Percentiles rank a stretch among this genome's conserved stretches.
These are phyloP conservation scores for Saccharata proteae DNA, from an alignment of 2,329 filamentous ascomycete genomes.

Conservation along the genomic window DNA sequence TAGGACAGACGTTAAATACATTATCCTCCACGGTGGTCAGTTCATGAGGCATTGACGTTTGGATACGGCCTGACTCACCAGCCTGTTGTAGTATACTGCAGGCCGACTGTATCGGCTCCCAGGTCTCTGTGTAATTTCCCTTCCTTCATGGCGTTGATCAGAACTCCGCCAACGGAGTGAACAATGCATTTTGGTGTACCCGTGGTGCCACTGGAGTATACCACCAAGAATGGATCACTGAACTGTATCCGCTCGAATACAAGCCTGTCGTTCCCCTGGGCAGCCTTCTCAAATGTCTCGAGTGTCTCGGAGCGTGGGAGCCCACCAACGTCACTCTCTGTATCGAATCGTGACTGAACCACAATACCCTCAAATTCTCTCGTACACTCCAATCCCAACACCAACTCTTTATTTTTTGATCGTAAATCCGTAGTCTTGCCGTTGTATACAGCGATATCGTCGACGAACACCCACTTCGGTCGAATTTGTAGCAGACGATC, in stretches of 20 bases:
- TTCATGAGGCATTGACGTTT: not conserved
- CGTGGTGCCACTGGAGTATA: constrained; percentile 70
- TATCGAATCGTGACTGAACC: no score
- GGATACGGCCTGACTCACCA: not conserved
- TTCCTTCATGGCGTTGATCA: constrained; percentile 53
- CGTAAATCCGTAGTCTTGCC: no score
- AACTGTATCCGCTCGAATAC: constrained; percentile 53
- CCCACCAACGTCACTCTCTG: no score
- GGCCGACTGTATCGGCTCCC: constrained; percentile 27
- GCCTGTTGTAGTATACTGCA: constrained; percentile 48
- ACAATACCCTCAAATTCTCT: constrained; percentile 51
- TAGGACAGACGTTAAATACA: constrained; percentile 58
- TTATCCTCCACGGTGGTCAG: constrained; percentile 63
- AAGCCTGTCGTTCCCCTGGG: constrained; percentile 25
- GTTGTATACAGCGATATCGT: constrained; percentile 70
- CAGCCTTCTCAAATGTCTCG: no score
- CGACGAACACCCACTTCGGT: constrained; percentile 72
- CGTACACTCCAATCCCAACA: no score
- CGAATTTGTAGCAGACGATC: constrained; percentile 64
- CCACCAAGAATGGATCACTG: constrained; percentile 64
- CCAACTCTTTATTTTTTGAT: no score
- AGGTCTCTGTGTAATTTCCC: constrained; percentile 39
- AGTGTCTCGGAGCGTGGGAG: no score
- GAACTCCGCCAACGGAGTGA: constrained; percentile 56
- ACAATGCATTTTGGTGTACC: constrained; percentile 79